Evolutionary conservation across 495 filamentous ascomycete species (phyloP), one percentile per base, ranked within the genome.

Genomic region (Mytilinidion resinicola): DNA sequence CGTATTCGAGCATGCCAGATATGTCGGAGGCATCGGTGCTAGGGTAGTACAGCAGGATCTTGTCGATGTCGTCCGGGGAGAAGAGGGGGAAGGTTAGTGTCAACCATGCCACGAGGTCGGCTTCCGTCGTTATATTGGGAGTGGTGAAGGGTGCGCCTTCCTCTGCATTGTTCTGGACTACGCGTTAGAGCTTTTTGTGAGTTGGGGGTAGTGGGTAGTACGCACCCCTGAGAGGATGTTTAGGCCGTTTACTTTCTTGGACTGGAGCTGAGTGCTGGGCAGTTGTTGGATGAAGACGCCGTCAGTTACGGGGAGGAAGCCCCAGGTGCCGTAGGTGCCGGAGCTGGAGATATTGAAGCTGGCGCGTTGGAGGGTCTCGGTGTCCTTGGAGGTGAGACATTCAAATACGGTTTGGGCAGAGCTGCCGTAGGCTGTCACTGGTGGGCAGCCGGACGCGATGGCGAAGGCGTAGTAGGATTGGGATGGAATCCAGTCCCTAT

Each of bases 221-320:
- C 41, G 8, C 17, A 43, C 41, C 12, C 80, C 80, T 9, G 75
- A 68, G 0, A 86, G 70, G 6, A 83, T 67, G 21, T 74, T 69
- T 19, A 74, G 65, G 7, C 83, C 82, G 57, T 81, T 83, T 10
- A 85, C 73, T 57, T 69, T 63, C 51, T 77, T 77, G 20, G 67
- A 57, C 5, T 70, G 56, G 9, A 86, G 71, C 63, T 85, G 81
- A 57, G 73, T 65, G 30, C 71, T 77, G 11, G 83, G 82, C 6
- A 72, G 71, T 19, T 81, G 72, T 46, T 73, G 72, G 54, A 87
- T 69, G 57, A 85, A 79, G 3, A 67, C 67, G 4, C 79, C 84
- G 58, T 88, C 85, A 1, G 82, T 80, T 2, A 87, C 84, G 8
- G 84, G 84, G 25, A 82, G 63, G 60, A 86, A 86, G 1, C 73